Base-by-base conservation (phyloP, 106 monocot genomes). In the Platanthera guangdongensis region DNA sequence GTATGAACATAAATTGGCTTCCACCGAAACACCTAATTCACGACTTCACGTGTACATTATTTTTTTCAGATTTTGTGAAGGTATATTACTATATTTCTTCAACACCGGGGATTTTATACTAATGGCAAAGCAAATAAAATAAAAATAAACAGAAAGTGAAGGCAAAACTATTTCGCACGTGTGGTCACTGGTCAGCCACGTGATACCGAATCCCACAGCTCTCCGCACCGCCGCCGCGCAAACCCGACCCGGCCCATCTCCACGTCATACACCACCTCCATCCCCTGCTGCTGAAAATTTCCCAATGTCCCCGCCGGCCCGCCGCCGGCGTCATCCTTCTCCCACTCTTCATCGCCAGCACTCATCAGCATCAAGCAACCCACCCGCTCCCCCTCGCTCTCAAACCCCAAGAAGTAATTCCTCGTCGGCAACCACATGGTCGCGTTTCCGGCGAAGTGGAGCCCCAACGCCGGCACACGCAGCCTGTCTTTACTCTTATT, bases 201-300 rank as follows among this genome's bases (percentile, higher is more conserved):
- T 72, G 86, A 50, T 63, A 84, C 16, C 76, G 86, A 16, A 54
- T 89, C 91, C 94, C 94, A 95, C 4, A 95, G 84, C 14, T 72
- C 69, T 2, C 82, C 83, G 19, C 95, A 95, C 60, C 74, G 83
- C 76, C 89, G 85, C 52, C 88, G 74, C 1, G 97, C 94, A 74
- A 97, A 97, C 45, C 97, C 94, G 14, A 97, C 89, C 46, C 91
- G 71, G 14, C 77, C 82, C n/a, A 52, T 81, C 62, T 85, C 89
- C 65, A 89, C 30, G 75, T 97, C 97, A 81, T 90, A 97, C 0
- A 94, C 89, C 57, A 97, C 94, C 85, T 94, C 89, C 53, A 97
- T 91, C 74, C 97, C 97, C 83, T 94, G 97, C 85, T 97, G 97
- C 89, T 97, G 97, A 75, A 86, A 94, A 74, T 97, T 97, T 9